Base-by-base conservation (phyloP, 2,329 filamentous ascomycete genomes). In the Pseudogymnoascus sp. region DNA sequence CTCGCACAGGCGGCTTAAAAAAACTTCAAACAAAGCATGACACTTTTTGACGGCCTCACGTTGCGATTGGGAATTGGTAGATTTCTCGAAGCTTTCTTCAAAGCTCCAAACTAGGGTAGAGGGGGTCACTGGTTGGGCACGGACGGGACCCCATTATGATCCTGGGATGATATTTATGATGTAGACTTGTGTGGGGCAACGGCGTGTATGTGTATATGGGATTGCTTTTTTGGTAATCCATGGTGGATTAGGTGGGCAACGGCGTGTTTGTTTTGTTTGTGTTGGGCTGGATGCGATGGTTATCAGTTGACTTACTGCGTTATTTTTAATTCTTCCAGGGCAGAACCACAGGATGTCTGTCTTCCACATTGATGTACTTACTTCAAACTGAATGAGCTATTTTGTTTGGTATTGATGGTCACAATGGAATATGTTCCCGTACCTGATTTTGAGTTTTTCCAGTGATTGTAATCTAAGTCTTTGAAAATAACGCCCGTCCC, bases 151-250 rank as follows among this genome's bases (percentile, higher is more conserved):
- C 49, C 49, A 55, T 55, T 55, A 55, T 55, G 49, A 55, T 55
- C 28, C 49, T 55, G 49, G 49, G 49, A 55, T 55, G 49, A 55
- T 55, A 35, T 55, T 55, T 55, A 55, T 55, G 49, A 55, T 55
- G 49, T 55, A 55, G 49, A 55, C 49, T 55, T 55, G 49, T 35
- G 49, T 55, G 28, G 49, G 49, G 49, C 5, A 19, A 33, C n/a
- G 49, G 49, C 49, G 49, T 55, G 49, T 55, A 55, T 55, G 49
- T 55, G 49, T 55, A 55, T 55, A 55, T 55, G 28, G 49, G 49
- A 55, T 55, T 55, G 49, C 28, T 55, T 35, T 55, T 55, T 33
- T 55, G 49, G 49, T 55, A 55, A 55, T 55, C 49, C 49, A 55
- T 14, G 49, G 49, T 55, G 49, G 49, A 55, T 55, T 55, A 55